Evolutionary conservation across 2,329 filamentous ascomycete species (phyloP), one percentile per base, ranked within the genome.

Genomic region (Clonostachys rosea): DNA sequence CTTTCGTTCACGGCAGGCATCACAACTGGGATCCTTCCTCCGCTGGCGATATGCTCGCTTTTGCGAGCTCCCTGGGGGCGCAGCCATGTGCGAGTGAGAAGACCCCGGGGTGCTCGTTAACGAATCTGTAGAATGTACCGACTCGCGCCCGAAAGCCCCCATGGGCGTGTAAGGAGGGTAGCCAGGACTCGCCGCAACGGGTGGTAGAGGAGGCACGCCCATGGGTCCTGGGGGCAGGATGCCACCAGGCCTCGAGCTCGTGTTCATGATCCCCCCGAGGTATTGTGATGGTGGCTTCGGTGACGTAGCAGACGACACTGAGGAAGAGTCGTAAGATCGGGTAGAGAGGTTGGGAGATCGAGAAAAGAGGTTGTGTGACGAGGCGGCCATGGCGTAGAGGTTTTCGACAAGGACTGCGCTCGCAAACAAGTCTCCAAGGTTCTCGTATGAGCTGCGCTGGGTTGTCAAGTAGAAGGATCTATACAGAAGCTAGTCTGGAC

Each of bases 1-100:
- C 68, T 87, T 87, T 54, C 84, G 73, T 59, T 99, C 94, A 50
- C 94, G 82, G 64, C 94, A 99, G 44, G 94, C 94, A 73, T 99
- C 94, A 66, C 94, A 99, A 61, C 91, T 97, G 2, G 94, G 94
- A 59, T 99, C 94, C 63, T 99, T 99, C 56, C 94, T 81, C 55
- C 94, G 78, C 65, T 99, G 94, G 20, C 94, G 84, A 70, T 97
- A 99, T 4, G 94, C 92, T 61, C 94, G 78, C 67, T 97, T 97
- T 65, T 95, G 90, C 34, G 87, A 81, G 56, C 88, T 86, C 2
- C 59, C 54, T 80, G 61, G 54, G 65, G 56, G 74, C 76, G 62
- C 63, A 16, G 58, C 52, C 35, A 66, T 43, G n/a, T 68, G 65
- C 14, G 63, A 52, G 42, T 57, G 56, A 18, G 59, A 59, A 10